Percentiles rank a stretch among this genome's conserved stretches.
phyloP scores from a whole-genome alignment of 2,329 filamentous ascomycete genomes.

The Neonectria punicea region DNA sequence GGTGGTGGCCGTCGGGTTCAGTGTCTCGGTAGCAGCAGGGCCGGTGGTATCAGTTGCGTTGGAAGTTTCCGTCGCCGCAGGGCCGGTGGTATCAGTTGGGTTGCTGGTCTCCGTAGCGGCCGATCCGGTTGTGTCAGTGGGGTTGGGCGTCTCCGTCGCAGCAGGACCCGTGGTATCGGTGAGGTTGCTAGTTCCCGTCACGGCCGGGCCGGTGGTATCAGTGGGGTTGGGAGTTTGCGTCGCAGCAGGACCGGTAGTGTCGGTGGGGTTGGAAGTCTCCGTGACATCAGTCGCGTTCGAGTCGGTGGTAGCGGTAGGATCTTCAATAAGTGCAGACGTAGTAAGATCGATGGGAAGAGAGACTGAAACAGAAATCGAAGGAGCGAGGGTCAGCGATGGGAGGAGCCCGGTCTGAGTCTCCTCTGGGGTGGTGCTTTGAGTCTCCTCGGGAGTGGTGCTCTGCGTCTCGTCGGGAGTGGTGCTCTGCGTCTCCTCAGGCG shows the following conservation, averaged over 20 bases:
- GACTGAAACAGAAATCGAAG: neutral
- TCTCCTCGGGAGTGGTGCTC: neutral
- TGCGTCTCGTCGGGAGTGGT: neutral
- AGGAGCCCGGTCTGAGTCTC: neutral
- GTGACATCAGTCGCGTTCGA: conserved; percentile 17
- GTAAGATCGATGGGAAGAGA: conserved; percentile 1
- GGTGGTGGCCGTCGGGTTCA: neutral
- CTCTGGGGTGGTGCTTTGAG: conserved; percentile 4
- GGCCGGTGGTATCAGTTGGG: neutral
- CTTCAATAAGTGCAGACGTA: neutral
- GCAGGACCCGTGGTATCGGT: conserved; percentile 5
- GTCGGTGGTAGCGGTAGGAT: conserved; percentile 18
- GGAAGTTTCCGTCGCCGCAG: neutral
- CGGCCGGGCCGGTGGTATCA: conserved; percentile 13
- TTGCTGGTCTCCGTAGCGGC: neutral
- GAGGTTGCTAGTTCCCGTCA: conserved; percentile 8
- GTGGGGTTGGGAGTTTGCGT: conserved; percentile 21
- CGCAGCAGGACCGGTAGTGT: conserved; percentile 21
- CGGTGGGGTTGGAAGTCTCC: conserved; percentile 17
- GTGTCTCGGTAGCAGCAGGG: neutral
- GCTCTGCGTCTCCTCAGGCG: neutral
- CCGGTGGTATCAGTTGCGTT: conserved; percentile 1
- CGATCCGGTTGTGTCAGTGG: neutral
- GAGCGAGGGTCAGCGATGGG: neutral
- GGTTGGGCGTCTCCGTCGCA: neutral